Conservation (phyloP, 257 asterid species). For the Solanum chiquidenum region DNA sequence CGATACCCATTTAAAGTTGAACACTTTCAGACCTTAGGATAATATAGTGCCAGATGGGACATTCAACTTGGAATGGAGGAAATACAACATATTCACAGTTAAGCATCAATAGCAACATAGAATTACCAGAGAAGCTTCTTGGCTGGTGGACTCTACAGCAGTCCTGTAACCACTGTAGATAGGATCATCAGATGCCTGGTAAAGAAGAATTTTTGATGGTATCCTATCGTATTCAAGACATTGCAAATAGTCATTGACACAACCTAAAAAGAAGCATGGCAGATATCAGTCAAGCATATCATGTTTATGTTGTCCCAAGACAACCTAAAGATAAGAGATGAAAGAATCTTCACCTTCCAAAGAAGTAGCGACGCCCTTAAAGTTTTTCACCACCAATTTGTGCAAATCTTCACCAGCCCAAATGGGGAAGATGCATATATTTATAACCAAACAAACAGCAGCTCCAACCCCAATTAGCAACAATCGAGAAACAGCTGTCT, state of each 20-base stretch:
- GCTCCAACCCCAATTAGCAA: slow-evolving; percentile 80
- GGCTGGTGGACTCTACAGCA: slow-evolving; percentile 81
- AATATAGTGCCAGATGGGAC: neutral
- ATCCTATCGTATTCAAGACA: slow-evolving; percentile 59
- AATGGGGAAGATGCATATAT: slow-evolving; percentile 66
- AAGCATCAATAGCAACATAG: neutral
- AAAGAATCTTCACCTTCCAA: slow-evolving; percentile 46
- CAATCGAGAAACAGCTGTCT: slow-evolving; percentile 64
- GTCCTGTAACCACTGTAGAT: slow-evolving; percentile 82
- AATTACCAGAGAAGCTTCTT: slow-evolving; percentile 80
- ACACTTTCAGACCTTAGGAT: neutral
- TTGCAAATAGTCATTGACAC: slow-evolving; percentile 64
- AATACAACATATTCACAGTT: neutral
- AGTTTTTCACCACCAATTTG: slow-evolving; percentile 69
- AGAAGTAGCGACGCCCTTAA: slow-evolving; percentile 69
- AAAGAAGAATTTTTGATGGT: slow-evolving; percentile 75
- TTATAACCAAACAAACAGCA: slow-evolving; percentile 53
- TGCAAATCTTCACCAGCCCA: slow-evolving; percentile 98
- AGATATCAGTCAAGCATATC: slow-evolving; percentile 3
- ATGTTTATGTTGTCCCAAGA: neutral
- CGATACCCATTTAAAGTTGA: neutral
- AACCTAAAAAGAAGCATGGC: slow-evolving; percentile 32
- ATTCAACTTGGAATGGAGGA: neutral
- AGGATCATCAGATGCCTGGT: slow-evolving; percentile 89
- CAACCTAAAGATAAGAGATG: neutral